These are phyloP conservation scores for Sporothrix brasiliensis DNA, from an alignment of 2,329 filamentous ascomycete genomes.

Conservation along the genomic window DNA sequence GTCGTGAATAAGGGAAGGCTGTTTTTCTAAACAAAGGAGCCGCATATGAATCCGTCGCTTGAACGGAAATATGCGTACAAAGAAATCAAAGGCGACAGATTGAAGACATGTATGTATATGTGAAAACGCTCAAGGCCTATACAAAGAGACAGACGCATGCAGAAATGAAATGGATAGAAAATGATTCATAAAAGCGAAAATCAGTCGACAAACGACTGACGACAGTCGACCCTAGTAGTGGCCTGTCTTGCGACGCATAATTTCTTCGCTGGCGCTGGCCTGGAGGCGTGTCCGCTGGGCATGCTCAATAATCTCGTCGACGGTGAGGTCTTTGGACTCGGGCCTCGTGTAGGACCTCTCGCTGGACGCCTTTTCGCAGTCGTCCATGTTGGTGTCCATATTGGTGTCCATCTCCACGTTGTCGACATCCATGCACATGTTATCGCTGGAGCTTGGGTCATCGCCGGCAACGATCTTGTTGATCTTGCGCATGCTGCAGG, in stretches of 20 bases:
- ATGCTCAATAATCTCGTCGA: slow-evolving; percentile 54
- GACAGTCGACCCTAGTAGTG: slow-evolving; percentile 11
- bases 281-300: slow-evolving; percentile 46
- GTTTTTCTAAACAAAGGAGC: neutral
- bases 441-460: neutral
- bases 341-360: neutral
- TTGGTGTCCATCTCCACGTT: neutral
- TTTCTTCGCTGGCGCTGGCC: slow-evolving; percentile 51
- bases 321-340: slow-evolving; percentile 41
- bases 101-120: neutral
- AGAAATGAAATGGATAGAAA: neutral
- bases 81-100: neutral
- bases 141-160: slow-evolving; percentile 2
- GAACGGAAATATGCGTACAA: slow-evolving; percentile 1
- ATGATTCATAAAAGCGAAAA: no score
- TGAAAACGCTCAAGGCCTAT: neutral
- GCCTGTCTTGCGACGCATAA: slow-evolving; percentile 52
- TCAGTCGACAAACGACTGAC: no score
- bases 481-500: slow-evolving; percentile 20
- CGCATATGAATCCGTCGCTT: neutral
- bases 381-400: neutral
- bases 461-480: neutral
- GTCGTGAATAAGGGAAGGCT: neutral
- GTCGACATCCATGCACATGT: neutral
- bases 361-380: neutral